These are phyloP conservation scores for Leishmania guyanensis DNA, from an alignment of 208 protist species.

Conservation along the genomic window DNA sequence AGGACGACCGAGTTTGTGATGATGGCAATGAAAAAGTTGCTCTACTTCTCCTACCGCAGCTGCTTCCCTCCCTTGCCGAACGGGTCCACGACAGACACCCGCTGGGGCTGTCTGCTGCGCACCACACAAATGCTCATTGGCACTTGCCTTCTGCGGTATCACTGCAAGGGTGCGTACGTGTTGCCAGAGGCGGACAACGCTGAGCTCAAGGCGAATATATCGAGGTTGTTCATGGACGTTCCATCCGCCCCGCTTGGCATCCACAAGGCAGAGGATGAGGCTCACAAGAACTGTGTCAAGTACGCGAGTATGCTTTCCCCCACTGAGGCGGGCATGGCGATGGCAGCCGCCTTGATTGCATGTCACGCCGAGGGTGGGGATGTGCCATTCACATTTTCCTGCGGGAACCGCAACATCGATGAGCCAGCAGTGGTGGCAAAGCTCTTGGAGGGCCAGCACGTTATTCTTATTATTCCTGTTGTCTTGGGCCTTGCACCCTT, in stretches of 20 bases:
- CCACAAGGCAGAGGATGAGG: conserved; percentile 57
- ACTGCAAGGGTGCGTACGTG: conserved; percentile 22
- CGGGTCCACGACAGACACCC: conserved; percentile 70
- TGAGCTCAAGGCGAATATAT: conserved; percentile 23
- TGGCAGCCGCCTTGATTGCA: conserved; percentile 28
- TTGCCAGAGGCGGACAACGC: conserved; percentile 21
- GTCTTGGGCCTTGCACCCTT: conserved; percentile 55
- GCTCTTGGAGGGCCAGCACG: conserved; percentile 30
- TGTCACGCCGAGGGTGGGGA: conserved; percentile 28
- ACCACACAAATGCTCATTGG: conserved; percentile 14
- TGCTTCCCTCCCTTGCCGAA: conserved; percentile 60
- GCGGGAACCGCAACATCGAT: conserved; percentile 37
- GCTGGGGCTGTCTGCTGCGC: conserved; percentile 93
- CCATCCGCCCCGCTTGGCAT: conserved; percentile 72
- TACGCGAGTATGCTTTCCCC: conserved; percentile 67
- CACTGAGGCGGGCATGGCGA: conserved; percentile 42
- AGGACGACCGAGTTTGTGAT: conserved; percentile 38
- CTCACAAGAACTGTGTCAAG: conserved; percentile 39
- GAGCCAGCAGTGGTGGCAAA: conserved; percentile 16
- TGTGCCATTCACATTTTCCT: conserved; percentile 39
- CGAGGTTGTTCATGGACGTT: conserved; percentile 60
- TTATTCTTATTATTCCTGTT: conserved; percentile 65
- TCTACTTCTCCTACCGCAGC: conserved; percentile 89
- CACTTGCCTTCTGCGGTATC: conserved; percentile 8
- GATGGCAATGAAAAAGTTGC: conserved; percentile 33